Evolutionary conservation across 768 basidiomycete genomes (phyloP), one percentile per base, ranked within the genome.

Genomic region (Cystoderma amianthinum): DNA sequence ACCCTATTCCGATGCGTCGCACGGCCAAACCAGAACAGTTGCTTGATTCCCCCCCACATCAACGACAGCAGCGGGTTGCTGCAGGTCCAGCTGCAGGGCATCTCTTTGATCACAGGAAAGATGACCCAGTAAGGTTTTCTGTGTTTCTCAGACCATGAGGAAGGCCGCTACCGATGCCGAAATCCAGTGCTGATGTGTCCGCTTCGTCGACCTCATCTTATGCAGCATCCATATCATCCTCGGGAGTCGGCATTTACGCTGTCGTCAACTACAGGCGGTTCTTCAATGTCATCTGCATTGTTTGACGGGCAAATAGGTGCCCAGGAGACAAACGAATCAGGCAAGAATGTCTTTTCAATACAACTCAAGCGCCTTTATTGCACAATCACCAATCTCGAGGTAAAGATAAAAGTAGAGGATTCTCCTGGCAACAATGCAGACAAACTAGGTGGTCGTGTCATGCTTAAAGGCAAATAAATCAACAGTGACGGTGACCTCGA

Each of bases 61-160:
- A n/a, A n/a, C n/a, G n/a, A n/a, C n/a, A 57, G 13, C 50, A 60
- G 21, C 56, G 59, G 25, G 58, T 56, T 19, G 49, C 69, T 2
- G 58, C 71, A 6, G 46, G 60, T 5, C 64, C 25, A 28, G n/a
- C n/a, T n/a, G n/a, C n/a, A n/a, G n/a, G 80, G 32, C 85, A 85
- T 46, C 76, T 96, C 0, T 94, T 92, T 44, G 92, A 98, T 55
- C 89, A 87, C 44, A 74, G 87, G 28, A 82, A 89, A 53, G 88
- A 98, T 58, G 90, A 98, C 58, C 91, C 96, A 0, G 77, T 92
- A 22, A 77, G 85, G 9, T 98, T 98, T 61, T 67, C 78, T 28
- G 74, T 81, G 23, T 71, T 79, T 28, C n/a, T n/a, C n/a, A n/a
- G n/a, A n/a, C n/a, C n/a, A n/a, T n/a, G n/a, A n/a, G 65, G 76